phyloP scores from a whole-genome alignment of 2,329 filamentous ascomycete genomes.

The Trichoderma cornu-damae region DNA sequence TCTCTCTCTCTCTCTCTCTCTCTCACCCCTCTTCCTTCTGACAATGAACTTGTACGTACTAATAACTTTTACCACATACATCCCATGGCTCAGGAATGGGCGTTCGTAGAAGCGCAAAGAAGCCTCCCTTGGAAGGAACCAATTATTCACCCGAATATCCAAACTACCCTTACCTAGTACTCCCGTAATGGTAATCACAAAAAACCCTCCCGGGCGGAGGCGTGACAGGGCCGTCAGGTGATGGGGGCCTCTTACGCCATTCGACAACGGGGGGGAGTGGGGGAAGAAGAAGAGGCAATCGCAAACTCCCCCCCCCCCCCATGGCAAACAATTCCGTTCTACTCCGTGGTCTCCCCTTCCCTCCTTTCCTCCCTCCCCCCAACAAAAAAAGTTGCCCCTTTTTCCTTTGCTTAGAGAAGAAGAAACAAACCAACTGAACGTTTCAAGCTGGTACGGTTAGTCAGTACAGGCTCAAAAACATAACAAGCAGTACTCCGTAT shows the following conservation, averaged over 20 bases:
- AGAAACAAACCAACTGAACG: no score
- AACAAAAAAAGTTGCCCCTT: no score
- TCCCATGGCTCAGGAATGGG: neutral
- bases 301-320: neutral
- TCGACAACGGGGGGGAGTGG: slow-evolving; percentile 1
- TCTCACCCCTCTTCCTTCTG: neutral
- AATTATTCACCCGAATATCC: no score
- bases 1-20: neutral
- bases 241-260: slow-evolving; percentile 20
- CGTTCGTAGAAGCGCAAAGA: slow-evolving; percentile 1
- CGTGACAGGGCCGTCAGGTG: slow-evolving; percentile 17
- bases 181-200: neutral
- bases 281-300: neutral
- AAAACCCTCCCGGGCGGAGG: neutral
- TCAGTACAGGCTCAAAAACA: no score
- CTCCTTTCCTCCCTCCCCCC: no score
- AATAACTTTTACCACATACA: neutral
- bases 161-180: no score
- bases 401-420: no score
- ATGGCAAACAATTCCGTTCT: slow-evolving; percentile 9
- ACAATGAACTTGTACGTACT: no score
- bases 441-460: no score
- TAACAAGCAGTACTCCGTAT: no score
- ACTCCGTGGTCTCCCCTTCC: no score
- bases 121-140: neutral